Base-by-base conservation (phyloP, 2,329 filamentous ascomycete genomes). In the Calonectria crousiana region DNA sequence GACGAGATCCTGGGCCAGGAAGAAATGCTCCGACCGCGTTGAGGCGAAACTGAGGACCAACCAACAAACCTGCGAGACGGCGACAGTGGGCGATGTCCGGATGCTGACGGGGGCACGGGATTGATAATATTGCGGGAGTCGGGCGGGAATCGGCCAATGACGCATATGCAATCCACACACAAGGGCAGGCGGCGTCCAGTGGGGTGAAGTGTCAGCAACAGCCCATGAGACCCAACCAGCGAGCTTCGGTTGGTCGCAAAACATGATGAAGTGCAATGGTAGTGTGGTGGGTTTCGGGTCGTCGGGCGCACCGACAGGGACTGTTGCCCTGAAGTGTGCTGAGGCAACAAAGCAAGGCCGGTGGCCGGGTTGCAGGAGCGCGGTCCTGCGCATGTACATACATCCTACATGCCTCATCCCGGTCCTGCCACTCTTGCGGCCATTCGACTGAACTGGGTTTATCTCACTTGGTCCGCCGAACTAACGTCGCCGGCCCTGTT, bases 121-220 rank as follows among this genome's bases (percentile, higher is more conserved):
- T 69, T 71, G 41, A 75, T 79, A 77, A 79, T 80, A 80, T 80
- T 60, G 62, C 78, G 78, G 78, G 62, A 78, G 73, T 80, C 78
- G 78, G 78, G 73, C 78, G 78, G 78, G 69, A 65, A 73, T 80
- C 78, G 78, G 78, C 53, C 72, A 78, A 74, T 79, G 78, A 80
- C 76, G 78, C 75, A 80, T 60, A 26, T 32, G 36, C 13, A 67
- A 60, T 51, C 58, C 34, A 38, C n/a, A 26, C 38, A 67, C 51
- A 66, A 49, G 34, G 60, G 23, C 14, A 41, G 44, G 52, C 71
- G 67, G 56, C 49, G 28, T 58, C 47, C 26, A 60, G 71, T 73
- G 71, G 66, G 23, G 49, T 58, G n/a, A 30, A 69, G 11, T n/a
- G 58, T 30, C 66, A 58, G 38, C 51, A 16, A 44, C 6, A 13